A percentile compares a stretch with the other conserved stretches of the same genome.
Conservation (phyloP, 805 yeast species). For the Wickerhamomyces hampshirensis region DNA sequence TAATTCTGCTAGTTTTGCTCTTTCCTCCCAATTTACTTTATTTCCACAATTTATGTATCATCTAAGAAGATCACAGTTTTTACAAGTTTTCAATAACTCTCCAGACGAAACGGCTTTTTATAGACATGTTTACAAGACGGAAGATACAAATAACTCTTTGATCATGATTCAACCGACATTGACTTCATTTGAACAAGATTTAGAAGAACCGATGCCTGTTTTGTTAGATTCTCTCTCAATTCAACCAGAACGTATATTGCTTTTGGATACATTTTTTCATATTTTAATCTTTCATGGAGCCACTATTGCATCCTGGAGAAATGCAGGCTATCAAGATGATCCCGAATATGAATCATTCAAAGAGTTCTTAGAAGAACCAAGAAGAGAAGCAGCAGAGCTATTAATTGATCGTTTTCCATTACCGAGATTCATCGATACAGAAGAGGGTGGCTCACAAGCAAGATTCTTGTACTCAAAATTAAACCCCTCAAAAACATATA, state of each 20-base stretch:
- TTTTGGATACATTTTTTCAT: constrained; percentile 67
- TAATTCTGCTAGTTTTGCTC: constrained; percentile 42
- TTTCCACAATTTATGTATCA: constrained; percentile 68
- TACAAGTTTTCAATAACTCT: constrained; percentile 62
- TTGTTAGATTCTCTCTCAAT: constrained; percentile 60
- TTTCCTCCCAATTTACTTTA: constrained; percentile 45
- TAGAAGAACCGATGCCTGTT: constrained; percentile 55
- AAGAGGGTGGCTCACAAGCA: constrained; percentile 74
- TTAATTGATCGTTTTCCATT: constrained; percentile 64
- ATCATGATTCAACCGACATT: constrained; percentile 70
- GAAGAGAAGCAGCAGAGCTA: constrained; percentile 59
- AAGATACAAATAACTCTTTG: constrained; percentile 55
- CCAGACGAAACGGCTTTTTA: constrained; percentile 69
- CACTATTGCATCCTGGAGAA: constrained; percentile 62
- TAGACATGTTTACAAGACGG: constrained; percentile 57
- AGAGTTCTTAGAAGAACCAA: constrained; percentile 56
- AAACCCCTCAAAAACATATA: constrained; percentile 60
- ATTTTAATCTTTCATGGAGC: constrained; percentile 64
- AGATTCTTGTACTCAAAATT: constrained; percentile 65
- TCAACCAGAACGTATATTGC: constrained; percentile 49
- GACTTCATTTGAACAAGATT: constrained; percentile 43
- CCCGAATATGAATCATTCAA: constrained; percentile 57
- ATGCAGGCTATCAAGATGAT: constrained; percentile 55
- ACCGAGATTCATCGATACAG: constrained; percentile 69
- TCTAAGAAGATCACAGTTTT: constrained; percentile 59